A percentile compares a stretch with the other conserved stretches of the same genome.
Conservation (phyloP, 805 yeast genomes). For the Naumovozyma castellii region DNA sequence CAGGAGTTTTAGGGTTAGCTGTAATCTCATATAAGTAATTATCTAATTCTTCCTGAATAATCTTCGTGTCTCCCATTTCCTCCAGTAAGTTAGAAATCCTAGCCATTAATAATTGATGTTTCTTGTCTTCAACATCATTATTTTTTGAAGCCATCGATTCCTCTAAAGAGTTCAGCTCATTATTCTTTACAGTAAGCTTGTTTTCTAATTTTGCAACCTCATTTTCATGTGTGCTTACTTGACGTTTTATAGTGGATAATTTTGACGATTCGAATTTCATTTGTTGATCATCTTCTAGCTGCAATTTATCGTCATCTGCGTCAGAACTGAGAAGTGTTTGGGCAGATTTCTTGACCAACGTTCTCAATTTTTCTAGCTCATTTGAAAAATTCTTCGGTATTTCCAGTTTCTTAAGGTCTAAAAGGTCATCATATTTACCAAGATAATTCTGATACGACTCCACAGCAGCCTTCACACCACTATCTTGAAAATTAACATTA, state of each 20-base stretch:
- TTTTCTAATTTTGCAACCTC: constrained; percentile 1
- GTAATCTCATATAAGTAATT: constrained; percentile 20
- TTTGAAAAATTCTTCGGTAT: constrained; percentile 10
- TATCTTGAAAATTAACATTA: constrained; percentile 71
- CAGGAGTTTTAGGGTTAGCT: constrained; percentile 10
- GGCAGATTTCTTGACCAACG: constrained; percentile 11
- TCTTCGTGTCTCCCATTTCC: constrained; percentile 3
- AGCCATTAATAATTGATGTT: constrained; percentile 1
- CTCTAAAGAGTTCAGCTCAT: constrained; percentile 1
- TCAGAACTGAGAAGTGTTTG: constrained; percentile 3
- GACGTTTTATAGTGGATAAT: constrained; percentile 7
- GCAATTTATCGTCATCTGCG: constrained; percentile 1
- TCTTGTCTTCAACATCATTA: neutral
- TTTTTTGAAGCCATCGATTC: neutral
- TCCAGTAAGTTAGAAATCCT: constrained; percentile 9
- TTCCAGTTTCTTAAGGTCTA: constrained; percentile 1
- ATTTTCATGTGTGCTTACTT: constrained; percentile 6
- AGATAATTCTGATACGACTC: constrained; percentile 30
- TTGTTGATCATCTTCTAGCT: neutral
- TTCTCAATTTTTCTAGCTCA: constrained; percentile 9
- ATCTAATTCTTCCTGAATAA: constrained; percentile 8
- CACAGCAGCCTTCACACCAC: constrained; percentile 57
- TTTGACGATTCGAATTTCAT: neutral
- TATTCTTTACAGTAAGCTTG: constrained; percentile 1
- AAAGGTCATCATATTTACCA: constrained; percentile 8